A percentile compares a stretch with the other conserved stretches of the same genome.
These are phyloP conservation scores for Acanthamoeba rhysodes DNA, from an alignment of 208 protist genomes.

Conservation along the genomic window DNA sequence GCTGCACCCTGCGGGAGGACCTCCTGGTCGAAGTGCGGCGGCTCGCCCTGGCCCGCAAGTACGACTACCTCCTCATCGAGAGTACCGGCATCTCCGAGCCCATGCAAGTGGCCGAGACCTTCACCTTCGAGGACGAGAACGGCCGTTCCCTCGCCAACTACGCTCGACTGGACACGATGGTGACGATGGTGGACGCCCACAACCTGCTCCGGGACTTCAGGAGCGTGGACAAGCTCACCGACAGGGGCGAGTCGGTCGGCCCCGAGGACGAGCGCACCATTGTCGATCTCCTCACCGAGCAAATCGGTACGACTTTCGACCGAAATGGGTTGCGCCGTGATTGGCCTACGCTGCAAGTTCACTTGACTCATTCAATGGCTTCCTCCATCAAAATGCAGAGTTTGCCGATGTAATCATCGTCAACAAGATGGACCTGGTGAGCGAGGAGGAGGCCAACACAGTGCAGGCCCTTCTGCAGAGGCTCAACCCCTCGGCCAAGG, in stretches of 20 bases:
- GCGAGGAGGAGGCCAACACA: conserved; percentile 70
- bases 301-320: conserved; percentile 81
- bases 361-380: neutral
- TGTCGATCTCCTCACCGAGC: conserved; percentile 90
- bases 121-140: conserved; percentile 85
- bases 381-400: conserved; percentile 78
- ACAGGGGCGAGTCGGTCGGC: conserved; percentile 25
- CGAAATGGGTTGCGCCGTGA: neutral
- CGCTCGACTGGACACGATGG: conserved; percentile 86
- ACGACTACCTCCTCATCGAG: conserved; percentile 92
- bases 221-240: conserved; percentile 12
- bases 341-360: neutral
- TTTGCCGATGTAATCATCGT: conserved; percentile 94
- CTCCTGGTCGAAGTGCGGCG: conserved; percentile 87
- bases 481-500: conserved; percentile 91
- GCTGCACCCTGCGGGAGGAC: conserved; percentile 92
- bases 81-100: conserved; percentile 88
- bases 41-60: conserved; percentile 85
- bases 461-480: conserved; percentile 81
- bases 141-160: conserved; percentile 47
- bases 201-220: conserved; percentile 54
- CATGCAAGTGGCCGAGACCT: conserved; percentile 91
- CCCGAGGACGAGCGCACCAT: conserved; percentile 86
- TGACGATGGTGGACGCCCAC: conserved; percentile 88
- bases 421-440: conserved; percentile 93